These are phyloP conservation scores for Komagataella kurtzmanii DNA, from an alignment of 805 yeast genomes.

Conservation along the genomic window DNA sequence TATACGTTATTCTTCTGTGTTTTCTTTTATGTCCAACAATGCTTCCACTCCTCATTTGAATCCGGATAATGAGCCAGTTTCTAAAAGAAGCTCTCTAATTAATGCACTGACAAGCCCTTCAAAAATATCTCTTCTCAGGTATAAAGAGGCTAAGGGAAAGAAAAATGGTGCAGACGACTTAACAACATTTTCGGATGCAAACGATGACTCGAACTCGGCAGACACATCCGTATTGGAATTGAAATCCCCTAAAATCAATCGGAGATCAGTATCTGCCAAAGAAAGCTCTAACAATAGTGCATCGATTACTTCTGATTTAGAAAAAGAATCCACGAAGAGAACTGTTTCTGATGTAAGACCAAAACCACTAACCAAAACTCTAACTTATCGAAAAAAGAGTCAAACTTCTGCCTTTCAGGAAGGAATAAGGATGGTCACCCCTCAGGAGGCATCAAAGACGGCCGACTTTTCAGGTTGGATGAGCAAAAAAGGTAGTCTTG, in stretches of 20 bases:
- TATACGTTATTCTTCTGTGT: conserved; percentile 47
- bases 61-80: conserved; percentile 5
- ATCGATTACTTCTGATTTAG: neutral
- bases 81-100: conserved; percentile 10
- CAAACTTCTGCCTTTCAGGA: conserved; percentile 76
- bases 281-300: conserved; percentile 13
- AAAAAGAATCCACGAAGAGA: conserved; percentile 17
- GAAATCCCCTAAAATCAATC: conserved; percentile 15
- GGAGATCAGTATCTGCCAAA: conserved; percentile 40
- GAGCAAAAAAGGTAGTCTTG: conserved; percentile 82
- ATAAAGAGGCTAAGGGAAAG: neutral
- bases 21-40: conserved; percentile 29
- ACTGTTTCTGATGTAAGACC: conserved; percentile 21
- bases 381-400: conserved; percentile 36
- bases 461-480: conserved; percentile 90
- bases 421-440: conserved; percentile 68
- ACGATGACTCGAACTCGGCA: neutral
- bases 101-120: conserved; percentile 9
- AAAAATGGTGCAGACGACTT: neutral
- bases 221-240: neutral
- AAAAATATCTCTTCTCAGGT: conserved; percentile 1
- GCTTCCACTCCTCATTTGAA: neutral
- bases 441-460: conserved; percentile 62
- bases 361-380: conserved; percentile 26
- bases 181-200: neutral